A percentile compares a stretch with the other conserved stretches of the same genome.
phyloP scores from a whole-genome alignment of 1,139 yeast genomes.

The Hyphopichia buzzinii region DNA sequence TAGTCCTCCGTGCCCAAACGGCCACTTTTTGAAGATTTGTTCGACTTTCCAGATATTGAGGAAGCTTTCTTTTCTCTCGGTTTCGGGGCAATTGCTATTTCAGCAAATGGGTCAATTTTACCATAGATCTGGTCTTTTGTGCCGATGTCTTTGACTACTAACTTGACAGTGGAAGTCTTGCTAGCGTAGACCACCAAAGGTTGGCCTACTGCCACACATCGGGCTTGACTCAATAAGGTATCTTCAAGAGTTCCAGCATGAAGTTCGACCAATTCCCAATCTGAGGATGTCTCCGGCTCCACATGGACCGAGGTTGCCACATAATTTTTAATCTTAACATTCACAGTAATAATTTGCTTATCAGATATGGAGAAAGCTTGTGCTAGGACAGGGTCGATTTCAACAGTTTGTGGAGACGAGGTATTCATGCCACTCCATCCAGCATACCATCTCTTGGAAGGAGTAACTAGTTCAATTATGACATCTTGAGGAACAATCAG shows the following conservation, averaged over 20 bases:
- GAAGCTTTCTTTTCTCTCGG: constrained; percentile 39
- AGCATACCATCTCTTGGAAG: constrained; percentile 39
- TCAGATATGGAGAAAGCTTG: constrained; percentile 52
- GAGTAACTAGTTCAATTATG: constrained; percentile 44
- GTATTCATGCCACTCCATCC: constrained; percentile 82
- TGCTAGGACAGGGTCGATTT: constrained; percentile 40
- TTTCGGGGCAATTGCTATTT: constrained; percentile 82
- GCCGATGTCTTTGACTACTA: constrained; percentile 63
- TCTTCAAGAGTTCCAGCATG: constrained; percentile 79
- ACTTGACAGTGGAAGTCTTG: constrained; percentile 59
- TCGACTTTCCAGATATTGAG: constrained; percentile 20
- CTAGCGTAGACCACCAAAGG: constrained; percentile 71
- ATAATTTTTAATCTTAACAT: constrained; percentile 44
- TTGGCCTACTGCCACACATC: constrained; percentile 67
- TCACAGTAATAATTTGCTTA: constrained; percentile 37
- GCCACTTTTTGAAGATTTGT: constrained; percentile 31
- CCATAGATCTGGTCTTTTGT: constrained; percentile 50
- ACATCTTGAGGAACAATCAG: constrained; percentile 61
- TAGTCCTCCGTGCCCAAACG: constrained; percentile 27
- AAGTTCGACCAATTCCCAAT: constrained; percentile 89
- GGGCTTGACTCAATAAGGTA: constrained; percentile 71
- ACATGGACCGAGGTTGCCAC: constrained; percentile 63
- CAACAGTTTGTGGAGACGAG: constrained; percentile 28
- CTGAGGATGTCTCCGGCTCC: constrained; percentile 75
- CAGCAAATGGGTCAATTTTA: constrained; percentile 67